Percentiles rank a stretch among this genome's conserved stretches.
Evolutionary conservation across 495 filamentous ascomycete species (phyloP).

Genomic region (Trichoderma orchidacearum): DNA sequence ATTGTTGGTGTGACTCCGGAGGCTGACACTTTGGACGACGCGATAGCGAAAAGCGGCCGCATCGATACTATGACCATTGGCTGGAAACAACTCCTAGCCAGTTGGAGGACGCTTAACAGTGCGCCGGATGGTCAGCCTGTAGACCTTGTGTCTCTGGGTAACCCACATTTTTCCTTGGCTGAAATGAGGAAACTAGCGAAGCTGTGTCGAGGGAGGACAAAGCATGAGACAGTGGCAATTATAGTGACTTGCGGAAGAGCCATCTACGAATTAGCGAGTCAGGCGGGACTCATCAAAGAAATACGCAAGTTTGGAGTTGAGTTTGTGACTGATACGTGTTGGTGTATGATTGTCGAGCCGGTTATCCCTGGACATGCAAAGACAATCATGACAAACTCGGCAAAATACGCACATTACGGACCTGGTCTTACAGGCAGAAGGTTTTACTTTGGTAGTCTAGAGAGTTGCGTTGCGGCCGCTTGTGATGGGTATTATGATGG

Average conservation of each 20-base stretch:
- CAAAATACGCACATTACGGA: not conserved
- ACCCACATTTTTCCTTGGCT: not conserved
- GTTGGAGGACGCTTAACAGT: not conserved
- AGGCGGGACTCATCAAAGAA: not conserved
- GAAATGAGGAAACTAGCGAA: not conserved
- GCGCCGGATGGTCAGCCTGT: not conserved
- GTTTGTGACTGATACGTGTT: not conserved
- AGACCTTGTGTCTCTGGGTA: not conserved
- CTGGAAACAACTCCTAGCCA: not conserved
- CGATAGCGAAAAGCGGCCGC: not conserved
- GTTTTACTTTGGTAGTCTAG: not conserved
- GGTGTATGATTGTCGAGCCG: conserved; percentile 1
- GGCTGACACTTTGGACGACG: not conserved
- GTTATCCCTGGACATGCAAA: not conserved
- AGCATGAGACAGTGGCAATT: not conserved
- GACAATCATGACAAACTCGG: not conserved
- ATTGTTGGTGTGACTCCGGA: not conserved
- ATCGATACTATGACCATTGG: not conserved
- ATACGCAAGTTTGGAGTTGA: not conserved
- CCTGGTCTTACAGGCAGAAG: not conserved
- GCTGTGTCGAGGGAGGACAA: not conserved
- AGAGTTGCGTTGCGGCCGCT: not conserved
- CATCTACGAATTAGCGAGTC: not conserved
- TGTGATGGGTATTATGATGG: not conserved
- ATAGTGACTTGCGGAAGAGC: not conserved